Percentiles rank a stretch among this genome's conserved stretches.
phyloP scores from a whole-genome alignment of 352 stramenopile genomes.

The Pythium plurisporium region DNA sequence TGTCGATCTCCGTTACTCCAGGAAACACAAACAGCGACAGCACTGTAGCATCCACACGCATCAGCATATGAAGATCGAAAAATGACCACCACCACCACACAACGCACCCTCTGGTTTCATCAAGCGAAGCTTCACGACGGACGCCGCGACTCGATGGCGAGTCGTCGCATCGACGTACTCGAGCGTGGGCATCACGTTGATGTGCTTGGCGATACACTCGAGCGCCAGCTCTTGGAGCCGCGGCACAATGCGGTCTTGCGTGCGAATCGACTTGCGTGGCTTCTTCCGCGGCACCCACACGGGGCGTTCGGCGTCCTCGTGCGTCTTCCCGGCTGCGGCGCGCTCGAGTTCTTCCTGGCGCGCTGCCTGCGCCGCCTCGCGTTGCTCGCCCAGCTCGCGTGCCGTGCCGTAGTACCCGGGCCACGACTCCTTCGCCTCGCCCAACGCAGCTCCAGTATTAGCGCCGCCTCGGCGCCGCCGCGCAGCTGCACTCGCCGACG shows the following conservation, averaged over 20 bases:
- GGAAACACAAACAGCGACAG: slow-evolving; percentile 79
- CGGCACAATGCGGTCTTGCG: slow-evolving; percentile 42
- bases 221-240: slow-evolving; percentile 53
- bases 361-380: slow-evolving; percentile 49
- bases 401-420: slow-evolving; percentile 77
- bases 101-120: slow-evolving; percentile 50
- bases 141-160: slow-evolving; percentile 51
- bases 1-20: slow-evolving; percentile 75
- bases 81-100: background rate
- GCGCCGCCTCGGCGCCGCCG: background rate
- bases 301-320: slow-evolving; percentile 11
- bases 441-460: background rate
- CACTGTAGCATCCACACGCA: slow-evolving; percentile 30
- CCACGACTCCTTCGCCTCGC: slow-evolving; percentile 28
- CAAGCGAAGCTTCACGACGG: slow-evolving; percentile 48
- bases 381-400: slow-evolving; percentile 54
- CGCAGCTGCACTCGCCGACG: slow-evolving; percentile 7
- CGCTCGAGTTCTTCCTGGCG: slow-evolving; percentile 50
- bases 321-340: slow-evolving; percentile 23
- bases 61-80: background rate
- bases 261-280: slow-evolving; percentile 41
- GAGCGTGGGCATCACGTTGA: slow-evolving; percentile 61
- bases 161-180: slow-evolving; percentile 65
- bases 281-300: slow-evolving; percentile 53
- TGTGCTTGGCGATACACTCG: slow-evolving; percentile 49